Evolutionary conservation across 495 filamentous ascomycete genomes (phyloP), one percentile per base, ranked within the genome.

Genomic region (Penicillium longicatenatum): DNA sequence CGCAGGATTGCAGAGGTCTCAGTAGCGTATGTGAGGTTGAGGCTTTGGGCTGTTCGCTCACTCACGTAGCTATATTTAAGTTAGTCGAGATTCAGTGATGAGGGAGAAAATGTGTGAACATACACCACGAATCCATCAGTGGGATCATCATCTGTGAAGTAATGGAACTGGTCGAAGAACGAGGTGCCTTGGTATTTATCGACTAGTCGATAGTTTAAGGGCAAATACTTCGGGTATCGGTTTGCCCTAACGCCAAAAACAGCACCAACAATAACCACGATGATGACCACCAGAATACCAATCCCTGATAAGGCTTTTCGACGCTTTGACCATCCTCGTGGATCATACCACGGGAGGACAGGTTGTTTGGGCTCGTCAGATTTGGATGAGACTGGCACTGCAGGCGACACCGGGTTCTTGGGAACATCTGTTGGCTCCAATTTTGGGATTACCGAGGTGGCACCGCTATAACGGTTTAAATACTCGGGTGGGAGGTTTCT

Each of bases 131-230:
- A 82, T 16, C 82, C 82, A 41, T 63, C 48, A 10, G 80, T 72
- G 8, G 82, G 82, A 56, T 85, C 82, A 39, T 77, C 73, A 8
- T 69, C 79, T 2, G 75, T 75, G 54, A 77, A 84, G 56, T 82
- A 85, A 44, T 79, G 64, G 55, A 85, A 84, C 21, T 75, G 67
- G 20, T 83, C 73, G 50, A 83, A 82, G 61, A 85, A 84, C 3
- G 62, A 59, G 0, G 64, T 50, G 1, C 80, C 82, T 4, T 68
- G 60, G 58, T 84, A 85, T 12, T 70, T 77, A 55, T 86, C 80
- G 7, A 74, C 66, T n/a, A 86, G 58, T 14, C 54, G 67, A 60
- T 86, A 86, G 21, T 69, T 63, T 24, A 86, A 52, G 12, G 69
- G 62, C 21, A 58, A 68, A 56, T 86, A 86, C 48, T 84, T 65